Percentiles rank a stretch among this genome's conserved stretches.
These are phyloP conservation scores for Pleurozium schreberi DNA, from an alignment of 225 moss, liverwort and hornwort genomes.

Conservation along the genomic window DNA sequence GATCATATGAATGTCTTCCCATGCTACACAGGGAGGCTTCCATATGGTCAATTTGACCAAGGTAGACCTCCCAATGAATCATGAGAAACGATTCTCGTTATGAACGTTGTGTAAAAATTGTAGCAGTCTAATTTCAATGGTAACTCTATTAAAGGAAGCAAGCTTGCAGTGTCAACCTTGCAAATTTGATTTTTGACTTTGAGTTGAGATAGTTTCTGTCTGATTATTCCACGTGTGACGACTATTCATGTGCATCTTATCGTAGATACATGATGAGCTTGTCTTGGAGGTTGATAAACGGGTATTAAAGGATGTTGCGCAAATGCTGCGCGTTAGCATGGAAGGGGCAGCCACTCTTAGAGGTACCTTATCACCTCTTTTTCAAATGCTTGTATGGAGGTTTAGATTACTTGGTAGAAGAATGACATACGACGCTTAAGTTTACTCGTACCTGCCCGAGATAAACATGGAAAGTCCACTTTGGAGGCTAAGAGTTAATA, in stretches of 20 bases:
- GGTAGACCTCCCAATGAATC: background rate
- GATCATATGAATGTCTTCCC: background rate
- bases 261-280: conserved; percentile 90
- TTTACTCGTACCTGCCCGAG: background rate
- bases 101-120: background rate
- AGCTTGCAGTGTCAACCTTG: background rate
- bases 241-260: background rate
- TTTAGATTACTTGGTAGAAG: background rate
- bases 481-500: background rate
- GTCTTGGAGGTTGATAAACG: conserved; percentile 77
- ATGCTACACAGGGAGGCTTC: background rate
- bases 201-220: background rate
- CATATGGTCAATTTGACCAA: background rate
- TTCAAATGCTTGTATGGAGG: background rate
- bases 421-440: background rate
- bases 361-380: conserved; percentile 24
- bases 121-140: background rate
- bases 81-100: background rate
- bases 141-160: background rate
- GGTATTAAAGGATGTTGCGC: conserved; percentile 60
- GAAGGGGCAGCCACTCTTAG: conserved; percentile 66
- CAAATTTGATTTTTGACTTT: background rate
- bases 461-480: background rate
- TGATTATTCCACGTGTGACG: background rate
- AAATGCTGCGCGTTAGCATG: conserved; percentile 67